phyloP scores from a whole-genome alignment of 2,329 filamentous ascomycete species.

The Monosporascus ibericus region DNA sequence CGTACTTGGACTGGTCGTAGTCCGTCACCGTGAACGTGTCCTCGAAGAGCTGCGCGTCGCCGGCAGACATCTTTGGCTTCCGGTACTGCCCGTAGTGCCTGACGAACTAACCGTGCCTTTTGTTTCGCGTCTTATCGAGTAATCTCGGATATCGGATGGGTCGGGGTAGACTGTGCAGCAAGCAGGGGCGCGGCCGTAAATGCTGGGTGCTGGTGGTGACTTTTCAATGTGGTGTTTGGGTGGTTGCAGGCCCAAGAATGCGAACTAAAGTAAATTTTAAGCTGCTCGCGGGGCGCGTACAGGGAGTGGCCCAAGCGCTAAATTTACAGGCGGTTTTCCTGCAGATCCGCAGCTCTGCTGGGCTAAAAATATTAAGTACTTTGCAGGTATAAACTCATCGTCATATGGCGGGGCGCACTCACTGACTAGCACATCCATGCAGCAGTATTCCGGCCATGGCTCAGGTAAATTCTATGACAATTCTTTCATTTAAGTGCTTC shows the following conservation, averaged over 20 bases:
- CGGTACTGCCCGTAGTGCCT: neutral
- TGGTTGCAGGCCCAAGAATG: neutral
- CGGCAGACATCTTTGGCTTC: slow-evolving; percentile 45
- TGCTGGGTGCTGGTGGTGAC: neutral
- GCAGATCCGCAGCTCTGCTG: neutral
- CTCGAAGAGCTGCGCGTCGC: slow-evolving; percentile 90
- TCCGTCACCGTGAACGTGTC: slow-evolving; percentile 79
- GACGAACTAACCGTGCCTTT: neutral
- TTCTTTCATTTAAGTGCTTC: neutral
- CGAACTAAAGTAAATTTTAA: neutral
- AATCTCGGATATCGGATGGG: neutral
- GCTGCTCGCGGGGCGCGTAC: neutral
- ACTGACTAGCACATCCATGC: neutral
- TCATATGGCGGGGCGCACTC: neutral
- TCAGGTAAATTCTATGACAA: neutral
- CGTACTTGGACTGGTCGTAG: slow-evolving; percentile 83
- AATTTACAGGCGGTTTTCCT: slow-evolving; percentile 13
- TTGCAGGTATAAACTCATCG: neutral
- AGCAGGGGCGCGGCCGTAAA: neutral
- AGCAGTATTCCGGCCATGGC: neutral
- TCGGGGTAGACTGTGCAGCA: neutral
- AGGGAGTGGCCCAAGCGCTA: slow-evolving; percentile 16
- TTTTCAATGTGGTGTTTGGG: neutral
- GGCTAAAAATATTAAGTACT: neutral
- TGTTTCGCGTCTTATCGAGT: neutral